phyloP scores from a whole-genome alignment of 1,284 basidiomycete genomes.

The Lentinula novae-zelandiae region DNA sequence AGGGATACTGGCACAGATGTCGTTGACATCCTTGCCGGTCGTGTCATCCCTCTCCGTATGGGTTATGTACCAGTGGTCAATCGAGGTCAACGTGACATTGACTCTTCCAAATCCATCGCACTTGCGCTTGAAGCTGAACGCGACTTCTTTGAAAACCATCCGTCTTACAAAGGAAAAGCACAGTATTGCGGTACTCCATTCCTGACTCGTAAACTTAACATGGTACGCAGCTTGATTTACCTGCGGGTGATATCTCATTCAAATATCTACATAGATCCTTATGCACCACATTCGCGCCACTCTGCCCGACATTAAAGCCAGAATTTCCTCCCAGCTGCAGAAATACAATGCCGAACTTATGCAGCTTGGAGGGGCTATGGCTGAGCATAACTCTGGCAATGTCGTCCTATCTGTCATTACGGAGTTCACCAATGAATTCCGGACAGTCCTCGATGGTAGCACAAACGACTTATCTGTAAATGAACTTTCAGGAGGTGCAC shows the following conservation, averaged over 20 bases:
- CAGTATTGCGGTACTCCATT: conserved; percentile 98
- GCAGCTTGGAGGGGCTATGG: conserved; percentile 84
- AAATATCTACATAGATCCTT: conserved; percentile 61
- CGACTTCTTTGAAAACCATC: conserved; percentile 91
- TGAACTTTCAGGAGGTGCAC: conserved; percentile 94
- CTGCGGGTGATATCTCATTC: conserved; percentile 5
- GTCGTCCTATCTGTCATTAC: conserved; percentile 95
- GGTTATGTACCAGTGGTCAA: conserved; percentile 99
- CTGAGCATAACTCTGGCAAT: conserved; percentile 82
- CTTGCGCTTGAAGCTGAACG: conserved; percentile 88
- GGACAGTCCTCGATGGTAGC: conserved; percentile 95
- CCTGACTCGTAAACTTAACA: conserved; percentile 94
- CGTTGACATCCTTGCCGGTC: conserved; percentile 97
- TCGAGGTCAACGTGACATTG: conserved; percentile 96
- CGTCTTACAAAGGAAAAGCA: conserved; percentile 89
- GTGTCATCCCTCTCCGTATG: conserved; percentile 89
- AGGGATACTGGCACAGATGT: conserved; percentile 98
- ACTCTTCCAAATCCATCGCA: conserved; percentile 79
- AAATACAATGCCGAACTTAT: conserved; percentile 86
- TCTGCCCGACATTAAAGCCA: conserved; percentile 94
- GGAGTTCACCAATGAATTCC: conserved; percentile 96
- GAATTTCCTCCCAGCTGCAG: conserved; percentile 83
- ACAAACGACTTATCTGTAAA: conserved; percentile 93
- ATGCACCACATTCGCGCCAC: conserved; percentile 98
- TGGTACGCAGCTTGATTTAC: conserved; percentile 47